A percentile compares a stretch with the other conserved stretches of the same genome.
Conservation (phyloP, 2,329 filamentous ascomycete genomes). For the Ophiostoma piceae region DNA sequence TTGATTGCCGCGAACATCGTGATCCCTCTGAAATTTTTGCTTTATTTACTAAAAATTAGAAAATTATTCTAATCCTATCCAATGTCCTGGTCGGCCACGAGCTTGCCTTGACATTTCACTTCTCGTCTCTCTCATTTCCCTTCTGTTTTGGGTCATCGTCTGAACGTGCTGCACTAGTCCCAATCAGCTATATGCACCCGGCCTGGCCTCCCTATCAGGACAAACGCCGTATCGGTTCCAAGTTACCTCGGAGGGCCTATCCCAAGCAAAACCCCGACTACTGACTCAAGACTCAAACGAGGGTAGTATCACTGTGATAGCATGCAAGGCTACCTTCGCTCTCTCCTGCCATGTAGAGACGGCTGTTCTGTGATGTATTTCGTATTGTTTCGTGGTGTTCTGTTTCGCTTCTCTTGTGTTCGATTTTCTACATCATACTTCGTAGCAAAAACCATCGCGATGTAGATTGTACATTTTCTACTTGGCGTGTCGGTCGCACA, state of each 20-base stretch:
- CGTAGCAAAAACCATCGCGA: neutral
- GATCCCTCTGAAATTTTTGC: neutral
- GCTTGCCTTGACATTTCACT: neutral
- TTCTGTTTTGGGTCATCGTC: neutral
- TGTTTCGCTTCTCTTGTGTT: neutral
- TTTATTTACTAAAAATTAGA: neutral
- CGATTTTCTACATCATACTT: neutral
- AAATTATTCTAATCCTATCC: neutral
- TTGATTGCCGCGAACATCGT: neutral
- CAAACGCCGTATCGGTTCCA: constrained; percentile 5
- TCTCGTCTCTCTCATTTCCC: neutral
- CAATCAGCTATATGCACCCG: constrained; percentile 4
- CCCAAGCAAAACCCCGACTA: constrained; percentile 5
- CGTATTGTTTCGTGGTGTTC: neutral
- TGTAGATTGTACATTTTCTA: neutral
- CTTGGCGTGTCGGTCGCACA: constrained; percentile 2
- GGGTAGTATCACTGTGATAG: neutral
- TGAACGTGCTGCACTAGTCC: constrained; percentile 9
- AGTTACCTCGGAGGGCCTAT: neutral
- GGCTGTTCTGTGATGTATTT: neutral
- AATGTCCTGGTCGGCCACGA: neutral
- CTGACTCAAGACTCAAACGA: neutral
- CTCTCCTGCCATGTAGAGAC: neutral
- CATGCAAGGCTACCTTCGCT: constrained; percentile 7
- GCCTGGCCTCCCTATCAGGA: constrained; percentile 1